Conservation (phyloP, 352 stramenopile genomes). For the Globisporangium emineosum region DNA sequence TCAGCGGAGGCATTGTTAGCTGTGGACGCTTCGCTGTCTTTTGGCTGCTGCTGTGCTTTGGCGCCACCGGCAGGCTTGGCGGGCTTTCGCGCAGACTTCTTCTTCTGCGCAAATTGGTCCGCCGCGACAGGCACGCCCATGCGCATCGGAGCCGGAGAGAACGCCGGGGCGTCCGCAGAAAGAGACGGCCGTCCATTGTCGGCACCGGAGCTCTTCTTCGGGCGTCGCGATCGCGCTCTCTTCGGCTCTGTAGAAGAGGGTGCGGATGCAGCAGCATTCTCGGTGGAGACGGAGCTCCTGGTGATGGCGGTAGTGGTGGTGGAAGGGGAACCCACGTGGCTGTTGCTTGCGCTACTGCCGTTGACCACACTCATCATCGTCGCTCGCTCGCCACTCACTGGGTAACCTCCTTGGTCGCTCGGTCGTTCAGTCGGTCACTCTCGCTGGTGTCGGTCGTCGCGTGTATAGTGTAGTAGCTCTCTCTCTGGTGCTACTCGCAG, state of each 20-base stretch:
- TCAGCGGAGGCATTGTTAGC: constrained; percentile 3
- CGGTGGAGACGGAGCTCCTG: constrained; percentile 9
- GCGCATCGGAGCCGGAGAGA: constrained; percentile 2
- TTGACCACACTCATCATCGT: constrained; percentile 27
- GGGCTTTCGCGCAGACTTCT: constrained; percentile 11
- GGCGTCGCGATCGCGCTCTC: constrained; percentile 2
- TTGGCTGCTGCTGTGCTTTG: not conserved
- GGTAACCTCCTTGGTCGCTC: not conserved
- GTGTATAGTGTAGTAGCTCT: not conserved
- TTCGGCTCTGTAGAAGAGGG: not conserved
- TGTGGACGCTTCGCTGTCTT: not conserved
- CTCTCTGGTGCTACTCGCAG: not conserved
- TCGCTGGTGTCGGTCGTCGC: not conserved
- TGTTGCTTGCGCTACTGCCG: constrained; percentile 24
- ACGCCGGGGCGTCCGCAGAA: constrained; percentile 14
- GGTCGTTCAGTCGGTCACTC: not conserved
- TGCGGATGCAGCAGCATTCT: constrained; percentile 1
- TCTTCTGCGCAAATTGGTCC: constrained; percentile 20
- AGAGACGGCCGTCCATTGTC: not conserved
- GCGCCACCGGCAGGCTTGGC: not conserved
- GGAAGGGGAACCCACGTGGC: constrained; percentile 23
- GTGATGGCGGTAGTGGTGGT: constrained; percentile 26
- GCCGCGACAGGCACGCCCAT: not conserved
- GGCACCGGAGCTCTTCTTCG: constrained; percentile 7
- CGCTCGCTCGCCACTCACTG: not conserved